phyloP scores from a whole-genome alignment of 176 grass and related monocot species.

The Aegilops speltoides region DNA sequence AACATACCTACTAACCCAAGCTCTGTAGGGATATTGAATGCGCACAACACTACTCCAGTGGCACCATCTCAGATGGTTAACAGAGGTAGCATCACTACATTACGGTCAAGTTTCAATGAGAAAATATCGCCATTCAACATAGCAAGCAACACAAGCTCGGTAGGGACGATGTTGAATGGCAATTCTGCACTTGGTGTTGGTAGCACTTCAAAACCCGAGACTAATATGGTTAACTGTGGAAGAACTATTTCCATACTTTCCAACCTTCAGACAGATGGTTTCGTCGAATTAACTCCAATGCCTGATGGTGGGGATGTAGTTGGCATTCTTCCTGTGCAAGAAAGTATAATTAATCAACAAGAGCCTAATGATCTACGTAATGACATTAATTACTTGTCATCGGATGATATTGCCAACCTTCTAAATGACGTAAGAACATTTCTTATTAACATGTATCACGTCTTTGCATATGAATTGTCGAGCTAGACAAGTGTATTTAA shows the following conservation, averaged over 20 bases:
- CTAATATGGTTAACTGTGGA: background rate
- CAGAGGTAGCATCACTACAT: too few relatives aligned
- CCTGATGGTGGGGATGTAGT: background rate
- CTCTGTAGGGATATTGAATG: background rate
- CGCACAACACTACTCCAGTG: too few relatives aligned
- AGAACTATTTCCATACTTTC: slow-evolving; percentile 8
- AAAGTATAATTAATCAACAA: background rate
- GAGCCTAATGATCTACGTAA: background rate
- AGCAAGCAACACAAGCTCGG: too few relatives aligned
- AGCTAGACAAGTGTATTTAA: background rate
- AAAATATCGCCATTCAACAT: too few relatives aligned
- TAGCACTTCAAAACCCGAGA: too few relatives aligned
- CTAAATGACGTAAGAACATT: slow-evolving; percentile 23
- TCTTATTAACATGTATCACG: background rate
- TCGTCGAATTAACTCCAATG: background rate
- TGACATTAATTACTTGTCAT: background rate
- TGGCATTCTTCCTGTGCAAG: background rate
- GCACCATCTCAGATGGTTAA: background rate
- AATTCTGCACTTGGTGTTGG: too few relatives aligned
- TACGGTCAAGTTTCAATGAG: too few relatives aligned
- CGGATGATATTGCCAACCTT: background rate
- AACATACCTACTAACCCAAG: background rate
- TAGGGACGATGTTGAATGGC: too few relatives aligned
- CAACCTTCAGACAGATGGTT: background rate
- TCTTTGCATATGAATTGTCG: background rate